Evolutionary conservation across 106 monocot genomes (phyloP).

Genomic region (Vanilla planifolia): DNA sequence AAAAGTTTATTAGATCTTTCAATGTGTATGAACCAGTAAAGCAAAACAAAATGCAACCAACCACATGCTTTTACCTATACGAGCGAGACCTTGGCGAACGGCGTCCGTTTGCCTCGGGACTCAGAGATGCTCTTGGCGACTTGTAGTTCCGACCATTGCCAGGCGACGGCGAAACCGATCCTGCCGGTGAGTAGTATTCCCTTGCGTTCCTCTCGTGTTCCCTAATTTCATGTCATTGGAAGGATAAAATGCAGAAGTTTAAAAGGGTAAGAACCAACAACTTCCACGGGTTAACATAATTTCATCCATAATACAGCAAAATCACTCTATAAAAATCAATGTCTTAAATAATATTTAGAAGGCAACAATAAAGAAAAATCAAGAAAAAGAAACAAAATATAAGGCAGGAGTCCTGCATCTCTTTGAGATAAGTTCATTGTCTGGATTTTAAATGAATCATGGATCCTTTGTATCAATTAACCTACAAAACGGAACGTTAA

Average conservation of each 20-base stretch:
- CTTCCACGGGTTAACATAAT: background rate
- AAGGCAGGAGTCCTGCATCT: background rate
- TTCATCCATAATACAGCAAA: background rate
- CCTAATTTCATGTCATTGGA: background rate
- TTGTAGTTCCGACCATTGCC: background rate
- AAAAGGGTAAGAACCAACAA: background rate
- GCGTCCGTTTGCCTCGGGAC: conserved; percentile 5
- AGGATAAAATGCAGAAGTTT: background rate
- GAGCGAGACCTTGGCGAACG: conserved; percentile 1
- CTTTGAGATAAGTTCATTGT: background rate
- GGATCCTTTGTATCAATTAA: conserved; percentile 3
- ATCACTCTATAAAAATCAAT: background rate
- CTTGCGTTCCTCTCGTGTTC: background rate
- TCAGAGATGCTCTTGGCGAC: background rate
- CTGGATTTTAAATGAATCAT: background rate
- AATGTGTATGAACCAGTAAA: background rate
- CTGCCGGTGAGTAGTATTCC: conserved; percentile 3
- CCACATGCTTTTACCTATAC: conserved; percentile 1
- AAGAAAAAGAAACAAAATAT: background rate
- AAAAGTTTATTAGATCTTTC: background rate
- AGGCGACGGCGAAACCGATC: background rate
- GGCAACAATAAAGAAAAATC: background rate
- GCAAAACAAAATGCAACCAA: background rate
- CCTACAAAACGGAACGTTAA: conserved; percentile 1
- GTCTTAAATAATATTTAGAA: background rate